phyloP scores from a whole-genome alignment of 352 stramenopile species.

The Pythium pyrilobum region DNA sequence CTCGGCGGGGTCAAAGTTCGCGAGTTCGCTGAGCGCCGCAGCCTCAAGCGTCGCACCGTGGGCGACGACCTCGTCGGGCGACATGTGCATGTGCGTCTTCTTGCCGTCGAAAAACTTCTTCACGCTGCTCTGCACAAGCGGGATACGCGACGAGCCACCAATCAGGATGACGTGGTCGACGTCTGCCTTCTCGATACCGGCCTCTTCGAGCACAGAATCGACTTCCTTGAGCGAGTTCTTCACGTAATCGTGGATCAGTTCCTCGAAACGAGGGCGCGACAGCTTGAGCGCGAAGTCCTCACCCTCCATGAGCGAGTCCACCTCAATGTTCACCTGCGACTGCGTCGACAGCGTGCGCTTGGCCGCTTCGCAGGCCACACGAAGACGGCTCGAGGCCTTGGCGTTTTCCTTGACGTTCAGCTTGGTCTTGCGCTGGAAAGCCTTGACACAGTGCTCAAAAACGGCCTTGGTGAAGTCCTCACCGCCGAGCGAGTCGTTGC shows the following conservation, averaged over 20 bases:
- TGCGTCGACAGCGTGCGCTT: slow-evolving; percentile 96
- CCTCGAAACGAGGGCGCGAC: slow-evolving; percentile 95
- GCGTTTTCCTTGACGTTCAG: slow-evolving; percentile 93
- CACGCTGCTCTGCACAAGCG: slow-evolving; percentile 85
- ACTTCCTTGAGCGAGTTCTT: slow-evolving; percentile 91
- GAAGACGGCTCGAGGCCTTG: slow-evolving; percentile 92
- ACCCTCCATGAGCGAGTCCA: slow-evolving; percentile 97
- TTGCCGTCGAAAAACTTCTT: slow-evolving; percentile 87
- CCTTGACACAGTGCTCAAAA: slow-evolving; percentile 95
- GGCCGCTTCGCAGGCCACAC: slow-evolving; percentile 94
- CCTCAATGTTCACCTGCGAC: slow-evolving; percentile 95
- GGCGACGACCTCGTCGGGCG: slow-evolving; percentile 89
- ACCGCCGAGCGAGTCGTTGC: slow-evolving; percentile 94
- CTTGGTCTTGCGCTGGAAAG: slow-evolving; percentile 93
- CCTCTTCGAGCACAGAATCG: slow-evolving; percentile 68
- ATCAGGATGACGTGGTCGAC: slow-evolving; percentile 97
- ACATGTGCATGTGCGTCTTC: slow-evolving; percentile 77
- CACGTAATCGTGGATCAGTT: slow-evolving; percentile 93
- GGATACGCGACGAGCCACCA: slow-evolving; percentile 96
- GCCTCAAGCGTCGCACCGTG: slow-evolving; percentile 87
- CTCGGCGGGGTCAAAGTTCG: slow-evolving; percentile 63
- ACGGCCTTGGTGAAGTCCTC: slow-evolving; percentile 97
- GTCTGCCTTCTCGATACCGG: slow-evolving; percentile 73
- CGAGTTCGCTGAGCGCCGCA: slow-evolving; percentile 57
- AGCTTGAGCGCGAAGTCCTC: slow-evolving; percentile 97